Evolutionary conservation across 129 eudicot genomes (phyloP), one percentile per base, ranked within the genome.

Genomic region (Chrysanthemum makinoi): DNA sequence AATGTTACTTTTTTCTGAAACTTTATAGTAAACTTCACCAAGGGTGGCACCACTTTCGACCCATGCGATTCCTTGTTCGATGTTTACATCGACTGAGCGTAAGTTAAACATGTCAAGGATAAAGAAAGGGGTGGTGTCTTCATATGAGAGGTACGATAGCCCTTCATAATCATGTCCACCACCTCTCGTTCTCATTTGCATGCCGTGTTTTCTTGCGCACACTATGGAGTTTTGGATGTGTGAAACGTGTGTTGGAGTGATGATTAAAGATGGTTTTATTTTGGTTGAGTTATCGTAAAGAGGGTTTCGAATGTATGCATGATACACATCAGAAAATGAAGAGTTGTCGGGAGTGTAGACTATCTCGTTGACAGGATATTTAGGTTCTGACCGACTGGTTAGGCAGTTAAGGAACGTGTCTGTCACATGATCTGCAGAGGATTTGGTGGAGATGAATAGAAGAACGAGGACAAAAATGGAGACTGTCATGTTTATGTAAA

Each of bases 131-230:
- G 17, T 20, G 10, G 77, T 72, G 18, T 28, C 24, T 44, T 77
- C 43, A 52, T 13, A 13, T 5, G 83, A 63, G 5, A 72, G 48
- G 50, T 84, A 84, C 4, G 88, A 84, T 1, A 84, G 54, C 9
- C 83, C 88, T 57, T 84, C 83, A 14, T 80, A 80, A 48, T 84
- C 85, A 30, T 84, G 88, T 9, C 88, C 88, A 2, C 85, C 85
- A 3, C 88, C 75, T 62, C 86, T 81, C 6, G 75, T 75, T 65
- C 53, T 81, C 76, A 81, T 20, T 11, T 58, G 70, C 54, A 81
- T 44, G 53, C 75, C 57, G 10, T 20, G 56, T 15, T 6, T 26
- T 39, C 76, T 68, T 0, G 72, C 69, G 13, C 89, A 81, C 5
- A 61, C 17, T 2, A 84, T 33, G 12, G 80, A 30, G 2, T 73